Evolutionary conservation across 2,329 filamentous ascomycete genomes (phyloP).

Genomic region (Clonostachys chloroleuca): DNA sequence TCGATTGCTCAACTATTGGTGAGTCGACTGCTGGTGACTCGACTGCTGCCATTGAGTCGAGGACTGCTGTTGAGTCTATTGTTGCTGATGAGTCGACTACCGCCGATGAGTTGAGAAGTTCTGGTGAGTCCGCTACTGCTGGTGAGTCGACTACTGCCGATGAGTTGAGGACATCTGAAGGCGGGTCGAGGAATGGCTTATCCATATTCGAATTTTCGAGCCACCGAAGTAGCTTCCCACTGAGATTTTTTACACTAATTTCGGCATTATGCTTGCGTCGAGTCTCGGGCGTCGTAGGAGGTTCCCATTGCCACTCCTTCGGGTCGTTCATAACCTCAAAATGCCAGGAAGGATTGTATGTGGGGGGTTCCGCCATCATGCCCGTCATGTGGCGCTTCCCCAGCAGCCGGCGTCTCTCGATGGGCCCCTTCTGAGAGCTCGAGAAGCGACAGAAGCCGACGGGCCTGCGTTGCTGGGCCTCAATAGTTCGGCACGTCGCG

Average conservation of each 20-base stretch:
- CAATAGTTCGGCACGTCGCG: conserved; percentile 13
- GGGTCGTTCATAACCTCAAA: conserved; percentile 37
- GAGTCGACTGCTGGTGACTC: too few species aligned
- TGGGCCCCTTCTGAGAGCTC: conserved; percentile 44
- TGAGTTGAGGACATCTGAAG: neutral
- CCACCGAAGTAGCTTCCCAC: conserved; percentile 20
- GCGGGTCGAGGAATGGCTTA: conserved; percentile 9
- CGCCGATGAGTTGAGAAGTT: neutral
- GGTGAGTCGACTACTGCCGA: neutral
- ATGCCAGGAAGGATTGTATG: conserved; percentile 38
- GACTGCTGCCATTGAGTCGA: neutral
- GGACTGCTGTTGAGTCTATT: too few species aligned
- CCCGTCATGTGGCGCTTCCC: conserved; percentile 51
- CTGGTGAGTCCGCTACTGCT: neutral
- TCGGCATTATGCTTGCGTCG: conserved; percentile 13
- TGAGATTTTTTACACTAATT: conserved; percentile 8
- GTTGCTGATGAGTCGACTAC: neutral
- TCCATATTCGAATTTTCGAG: conserved; percentile 14
- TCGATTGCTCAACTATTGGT: too few species aligned
- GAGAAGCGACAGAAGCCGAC: conserved; percentile 16
- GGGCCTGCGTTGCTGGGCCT: conserved; percentile 17
- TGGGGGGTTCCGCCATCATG: conserved; percentile 31
- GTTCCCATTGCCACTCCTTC: conserved; percentile 46
- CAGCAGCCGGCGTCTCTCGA: conserved; percentile 48
- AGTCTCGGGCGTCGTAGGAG: conserved; percentile 30